A percentile compares a stretch with the other conserved stretches of the same genome.
Evolutionary conservation across 768 basidiomycete species (phyloP).

Genomic region (Rhizopogon vinicolor): DNA sequence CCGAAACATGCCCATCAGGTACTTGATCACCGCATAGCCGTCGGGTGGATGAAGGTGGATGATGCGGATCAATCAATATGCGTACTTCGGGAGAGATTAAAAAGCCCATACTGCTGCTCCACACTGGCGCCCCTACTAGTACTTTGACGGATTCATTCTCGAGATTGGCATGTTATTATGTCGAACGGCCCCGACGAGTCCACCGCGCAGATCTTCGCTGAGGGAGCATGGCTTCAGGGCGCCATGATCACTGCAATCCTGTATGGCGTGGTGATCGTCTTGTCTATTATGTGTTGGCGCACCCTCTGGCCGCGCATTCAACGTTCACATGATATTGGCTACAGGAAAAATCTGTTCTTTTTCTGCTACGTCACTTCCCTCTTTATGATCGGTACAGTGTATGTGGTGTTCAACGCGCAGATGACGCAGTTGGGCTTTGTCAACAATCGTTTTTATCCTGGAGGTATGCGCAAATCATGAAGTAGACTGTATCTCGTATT

Average conservation of each 20-base stretch:
- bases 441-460: slow-evolving; percentile 27
- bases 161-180: slow-evolving; percentile 9
- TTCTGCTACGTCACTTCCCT: slow-evolving; percentile 23
- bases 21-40: too few species aligned
- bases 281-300: slow-evolving; percentile 21
- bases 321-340: slow-evolving; percentile 1
- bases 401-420: slow-evolving; percentile 5
- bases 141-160: too few species aligned
- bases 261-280: slow-evolving; percentile 23
- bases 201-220: slow-evolving; percentile 15
- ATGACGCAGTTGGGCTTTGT: slow-evolving; percentile 25
- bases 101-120: too few species aligned
- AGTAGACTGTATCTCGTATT: neutral
- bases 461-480: slow-evolving; percentile 12
- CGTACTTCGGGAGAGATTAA: too few species aligned
- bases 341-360: slow-evolving; percentile 21
- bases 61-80: too few species aligned
- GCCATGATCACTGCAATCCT: slow-evolving; percentile 23
- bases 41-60: too few species aligned
- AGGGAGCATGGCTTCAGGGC: slow-evolving; percentile 27
- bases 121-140: too few species aligned
- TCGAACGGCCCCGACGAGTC: slow-evolving; percentile 5
- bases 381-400: slow-evolving; percentile 24
- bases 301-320: slow-evolving; percentile 21
- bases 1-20: too few species aligned